Base-by-base conservation (phyloP, 352 stramenopile species). In the Phytophthora citricola region DNA sequence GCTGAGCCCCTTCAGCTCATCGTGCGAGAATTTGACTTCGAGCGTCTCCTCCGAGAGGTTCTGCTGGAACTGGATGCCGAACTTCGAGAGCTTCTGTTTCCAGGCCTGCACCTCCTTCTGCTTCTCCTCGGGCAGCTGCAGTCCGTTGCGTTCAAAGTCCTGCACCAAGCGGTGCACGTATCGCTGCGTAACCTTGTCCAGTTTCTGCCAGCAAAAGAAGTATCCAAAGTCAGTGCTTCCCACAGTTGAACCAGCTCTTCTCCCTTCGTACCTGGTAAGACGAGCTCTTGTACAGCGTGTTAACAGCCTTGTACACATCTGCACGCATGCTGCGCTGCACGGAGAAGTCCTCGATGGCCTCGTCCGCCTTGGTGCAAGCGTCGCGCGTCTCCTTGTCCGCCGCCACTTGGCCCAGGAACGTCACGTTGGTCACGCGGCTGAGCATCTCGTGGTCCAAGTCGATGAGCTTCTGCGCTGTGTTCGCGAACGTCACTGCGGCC, bases 31-130 rank as follows among this genome's bases (percentile, higher is more conserved):
- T 34, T 70, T 80, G 43, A 97, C 68, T 66, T 96, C 85, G 15
- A 85, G 96, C 22, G 87, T 90, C 57, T 97, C 90, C 46, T 93
- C 83, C 9, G 76, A 85, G 24, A 97, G 74, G 71, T 97, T 97
- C 72, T 92, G 85, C 56, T 90, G 78, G 65, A 89, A 97, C 72
- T 93, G 78, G 29, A 85, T 90, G 47, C 83, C 84, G 10, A 97
- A 75, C 63, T 90, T 91, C 12, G 89, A 85, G 48, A 97, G 78
- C 69, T 94, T 90, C 63, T 97, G 89, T 76, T 95, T 90, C 73
- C 89, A 84, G 58, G 78, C 54, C 49, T 96, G 81, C 44, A 97
- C 77, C 66, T 92, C 70, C 64, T 85, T 70, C 44, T 85, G 79
- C 67, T 94, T 86, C 10, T 78, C 73, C 14, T 78, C 71, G 11